These are phyloP conservation scores for Zelonia costaricensis DNA, from an alignment of 208 protist species.

Conservation along the genomic window DNA sequence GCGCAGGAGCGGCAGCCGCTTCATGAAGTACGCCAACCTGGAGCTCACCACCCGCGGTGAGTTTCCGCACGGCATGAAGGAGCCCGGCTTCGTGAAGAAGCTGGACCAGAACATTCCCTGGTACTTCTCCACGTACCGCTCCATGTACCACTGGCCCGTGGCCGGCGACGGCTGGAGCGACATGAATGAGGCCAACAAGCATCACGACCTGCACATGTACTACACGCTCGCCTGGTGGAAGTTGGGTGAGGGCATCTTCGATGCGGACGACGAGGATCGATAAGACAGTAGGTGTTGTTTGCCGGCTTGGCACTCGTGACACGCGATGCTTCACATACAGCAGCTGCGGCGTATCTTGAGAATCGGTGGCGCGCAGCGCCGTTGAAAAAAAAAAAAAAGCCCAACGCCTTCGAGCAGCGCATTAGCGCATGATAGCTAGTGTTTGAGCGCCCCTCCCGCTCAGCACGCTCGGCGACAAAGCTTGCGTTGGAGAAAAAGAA, in stretches of 20 bases:
- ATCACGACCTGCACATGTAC: slow-evolving; percentile 91
- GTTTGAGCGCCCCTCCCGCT: too few species aligned
- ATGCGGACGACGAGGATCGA: slow-evolving; percentile 75
- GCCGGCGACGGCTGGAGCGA: slow-evolving; percentile 90
- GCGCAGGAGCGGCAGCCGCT: slow-evolving; percentile 18
- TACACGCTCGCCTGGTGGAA: slow-evolving; percentile 93
- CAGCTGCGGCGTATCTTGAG: too few species aligned
- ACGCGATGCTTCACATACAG: too few species aligned
- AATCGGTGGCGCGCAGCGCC: too few species aligned
- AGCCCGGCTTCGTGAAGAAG: slow-evolving; percentile 87
- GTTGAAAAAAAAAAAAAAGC: too few species aligned
- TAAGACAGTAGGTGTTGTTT: too few species aligned
- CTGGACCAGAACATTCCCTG: slow-evolving; percentile 91
- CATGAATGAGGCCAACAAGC: slow-evolving; percentile 81
- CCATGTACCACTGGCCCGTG: slow-evolving; percentile 90
- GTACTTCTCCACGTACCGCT: slow-evolving; percentile 90
- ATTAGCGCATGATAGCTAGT: too few species aligned
- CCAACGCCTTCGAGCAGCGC: too few species aligned
- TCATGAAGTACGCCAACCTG: slow-evolving; percentile 88
- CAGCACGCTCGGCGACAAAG: too few species aligned
- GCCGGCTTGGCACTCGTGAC: too few species aligned
- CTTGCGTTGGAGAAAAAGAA: too few species aligned
- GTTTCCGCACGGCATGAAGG: slow-evolving; percentile 92
- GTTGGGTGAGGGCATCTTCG: slow-evolving; percentile 88
- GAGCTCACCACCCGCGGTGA: slow-evolving; percentile 86